These are phyloP conservation scores for Colletotrichum tamarilloi DNA, from an alignment of 2,329 filamentous ascomycete genomes.

Conservation along the genomic window DNA sequence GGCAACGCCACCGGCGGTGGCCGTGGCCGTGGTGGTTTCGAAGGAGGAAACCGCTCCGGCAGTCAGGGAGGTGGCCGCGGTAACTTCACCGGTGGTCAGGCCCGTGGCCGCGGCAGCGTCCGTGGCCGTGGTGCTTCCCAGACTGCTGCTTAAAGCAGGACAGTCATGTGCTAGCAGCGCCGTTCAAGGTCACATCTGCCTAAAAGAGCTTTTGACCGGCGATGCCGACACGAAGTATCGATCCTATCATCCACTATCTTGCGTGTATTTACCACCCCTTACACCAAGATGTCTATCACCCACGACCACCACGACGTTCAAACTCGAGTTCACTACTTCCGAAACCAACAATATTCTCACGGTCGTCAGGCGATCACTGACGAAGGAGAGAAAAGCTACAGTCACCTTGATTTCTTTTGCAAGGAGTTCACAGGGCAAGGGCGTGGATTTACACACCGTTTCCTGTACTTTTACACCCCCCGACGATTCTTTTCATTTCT, in stretches of 20 bases:
- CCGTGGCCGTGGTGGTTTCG: slow-evolving; percentile 75
- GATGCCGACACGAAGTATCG: background rate
- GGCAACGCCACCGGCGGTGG: slow-evolving; percentile 52
- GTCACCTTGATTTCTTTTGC: slow-evolving; percentile 18
- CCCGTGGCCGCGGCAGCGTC: slow-evolving; percentile 74
- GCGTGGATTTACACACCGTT: slow-evolving; percentile 31
- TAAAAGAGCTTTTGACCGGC: background rate
- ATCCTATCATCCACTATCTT: background rate
- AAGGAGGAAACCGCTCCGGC: slow-evolving; percentile 64
- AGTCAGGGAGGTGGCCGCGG: slow-evolving; percentile 68
- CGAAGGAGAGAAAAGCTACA: slow-evolving; percentile 19
- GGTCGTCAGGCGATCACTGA: slow-evolving; percentile 12
- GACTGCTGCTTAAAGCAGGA: slow-evolving; percentile 41
- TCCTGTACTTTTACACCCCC: slow-evolving; percentile 23
- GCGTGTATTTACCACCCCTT: background rate
- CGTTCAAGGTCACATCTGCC: background rate
- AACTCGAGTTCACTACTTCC: background rate
- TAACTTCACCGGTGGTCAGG: slow-evolving; percentile 74
- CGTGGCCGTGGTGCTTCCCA: slow-evolving; percentile 72
- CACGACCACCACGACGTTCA: background rate
- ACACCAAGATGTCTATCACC: background rate
- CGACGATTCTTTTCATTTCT: slow-evolving; percentile 18
- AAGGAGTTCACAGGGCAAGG: slow-evolving; percentile 30
- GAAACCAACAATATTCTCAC: slow-evolving; percentile 9
- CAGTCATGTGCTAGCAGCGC: background rate